These are phyloP conservation scores for Emericellopsis atlantica DNA, from an alignment of 2,329 filamentous ascomycete species.

Conservation along the genomic window DNA sequence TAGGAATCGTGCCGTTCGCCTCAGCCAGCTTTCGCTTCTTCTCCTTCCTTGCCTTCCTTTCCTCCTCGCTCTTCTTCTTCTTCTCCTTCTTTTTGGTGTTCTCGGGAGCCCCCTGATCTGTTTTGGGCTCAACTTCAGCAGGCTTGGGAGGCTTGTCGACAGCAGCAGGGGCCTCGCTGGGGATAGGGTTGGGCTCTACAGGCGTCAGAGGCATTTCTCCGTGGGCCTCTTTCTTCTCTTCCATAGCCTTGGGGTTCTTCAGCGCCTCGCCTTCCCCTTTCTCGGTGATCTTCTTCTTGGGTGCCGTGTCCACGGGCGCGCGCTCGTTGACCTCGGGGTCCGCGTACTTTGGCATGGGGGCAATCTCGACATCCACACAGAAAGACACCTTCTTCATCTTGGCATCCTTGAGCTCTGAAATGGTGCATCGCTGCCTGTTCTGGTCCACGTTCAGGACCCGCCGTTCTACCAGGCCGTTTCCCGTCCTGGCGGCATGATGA, in stretches of 20 bases:
- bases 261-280: conserved; percentile 63
- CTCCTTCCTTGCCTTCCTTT: conserved; percentile 84
- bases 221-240: conserved; percentile 31
- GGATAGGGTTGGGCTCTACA: neutral
- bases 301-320: conserved; percentile 8
- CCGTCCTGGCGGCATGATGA: conserved; percentile 12
- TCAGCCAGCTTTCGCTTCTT: conserved; percentile 75
- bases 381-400: conserved; percentile 86
- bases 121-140: neutral
- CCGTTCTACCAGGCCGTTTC: conserved; percentile 65
- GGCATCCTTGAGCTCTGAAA: conserved; percentile 65
- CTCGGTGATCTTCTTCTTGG: conserved; percentile 50
- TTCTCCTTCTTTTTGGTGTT: conserved; percentile 71
- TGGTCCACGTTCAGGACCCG: conserved; percentile 75
- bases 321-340: conserved; percentile 39
- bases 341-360: conserved; percentile 67
- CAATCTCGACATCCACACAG: conserved; percentile 95
- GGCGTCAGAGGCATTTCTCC: conserved; percentile 5
- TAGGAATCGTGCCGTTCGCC: conserved; percentile 73
- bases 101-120: neutral
- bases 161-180: conserved; percentile 4
- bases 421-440: conserved; percentile 63
- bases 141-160: conserved; percentile 2
- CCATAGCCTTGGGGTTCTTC: conserved; percentile 50
- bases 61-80: conserved; percentile 89